Conservation (phyloP, 257 asterid species). For the Plantago ovata region DNA sequence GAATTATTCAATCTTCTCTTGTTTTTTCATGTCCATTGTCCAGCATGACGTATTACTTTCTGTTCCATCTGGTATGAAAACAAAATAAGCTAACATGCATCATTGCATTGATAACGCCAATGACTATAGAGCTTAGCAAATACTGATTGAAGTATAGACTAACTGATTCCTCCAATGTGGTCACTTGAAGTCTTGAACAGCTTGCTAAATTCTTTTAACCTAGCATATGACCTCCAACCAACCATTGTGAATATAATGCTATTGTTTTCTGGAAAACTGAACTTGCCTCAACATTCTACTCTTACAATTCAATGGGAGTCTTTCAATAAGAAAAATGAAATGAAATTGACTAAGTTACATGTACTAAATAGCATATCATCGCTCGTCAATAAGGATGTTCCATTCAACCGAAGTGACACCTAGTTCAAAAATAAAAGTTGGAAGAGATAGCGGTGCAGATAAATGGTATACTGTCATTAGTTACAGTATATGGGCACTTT, state of each 20-base stretch:
- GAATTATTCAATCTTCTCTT: conserved; percentile 5
- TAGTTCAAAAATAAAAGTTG: too few species aligned
- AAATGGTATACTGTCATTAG: neutral
- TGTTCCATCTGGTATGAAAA: too few species aligned
- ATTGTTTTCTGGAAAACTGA: neutral
- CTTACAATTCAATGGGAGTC: conserved; percentile 1
- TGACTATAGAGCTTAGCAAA: too few species aligned
- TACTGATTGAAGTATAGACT: neutral
- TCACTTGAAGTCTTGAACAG: neutral
- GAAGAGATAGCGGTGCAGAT: too few species aligned
- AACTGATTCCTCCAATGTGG: neutral
- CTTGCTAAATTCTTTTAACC: neutral
- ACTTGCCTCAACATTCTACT: neutral
- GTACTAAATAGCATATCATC: too few species aligned
- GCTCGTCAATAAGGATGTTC: too few species aligned
- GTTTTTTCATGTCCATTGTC: too few species aligned
- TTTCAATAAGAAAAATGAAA: neutral
- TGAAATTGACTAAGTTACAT: neutral
- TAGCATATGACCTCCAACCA: neutral
- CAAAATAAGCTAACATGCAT: too few species aligned
- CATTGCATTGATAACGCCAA: too few species aligned
- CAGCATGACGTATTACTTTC: too few species aligned
- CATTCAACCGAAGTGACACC: too few species aligned
- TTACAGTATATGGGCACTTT: neutral
- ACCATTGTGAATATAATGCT: neutral